Conservation (phyloP, 1,284 basidiomycete species). For the Trametes polyzona region DNA sequence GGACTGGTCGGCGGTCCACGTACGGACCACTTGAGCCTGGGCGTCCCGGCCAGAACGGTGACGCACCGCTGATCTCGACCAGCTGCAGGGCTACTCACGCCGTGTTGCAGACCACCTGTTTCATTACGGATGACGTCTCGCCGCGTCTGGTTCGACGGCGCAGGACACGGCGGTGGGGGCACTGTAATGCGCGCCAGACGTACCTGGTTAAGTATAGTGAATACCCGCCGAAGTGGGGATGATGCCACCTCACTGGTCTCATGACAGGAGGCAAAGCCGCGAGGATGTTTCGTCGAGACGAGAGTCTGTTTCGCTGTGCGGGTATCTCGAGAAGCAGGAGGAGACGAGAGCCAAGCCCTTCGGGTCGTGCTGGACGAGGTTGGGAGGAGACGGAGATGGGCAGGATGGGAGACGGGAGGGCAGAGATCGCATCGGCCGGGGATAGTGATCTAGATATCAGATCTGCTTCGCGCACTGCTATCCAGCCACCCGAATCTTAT, state of each 20-base stretch:
- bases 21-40: background rate
- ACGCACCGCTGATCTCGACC: background rate
- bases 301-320: background rate
- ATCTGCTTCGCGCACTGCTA: conserved; percentile 10
- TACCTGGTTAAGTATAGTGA: conserved; percentile 5
- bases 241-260: background rate
- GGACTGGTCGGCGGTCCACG: no score
- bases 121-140: no score
- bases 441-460: conserved; percentile 1
- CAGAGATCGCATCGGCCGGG: conserved; percentile 2
- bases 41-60: background rate
- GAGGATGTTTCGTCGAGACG: background rate
- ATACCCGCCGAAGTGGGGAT: background rate
- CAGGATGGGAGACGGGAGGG: background rate
- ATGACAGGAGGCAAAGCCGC: background rate
- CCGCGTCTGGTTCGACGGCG: no score
- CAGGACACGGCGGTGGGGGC: no score
- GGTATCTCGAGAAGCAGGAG: no score
- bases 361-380: background rate
- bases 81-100: background rate
- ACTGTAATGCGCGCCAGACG: no score
- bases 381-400: background rate
- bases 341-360: background rate
- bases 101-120: no score
- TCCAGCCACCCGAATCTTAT: conserved; percentile 14